Percentiles rank a stretch among this genome's conserved stretches.
These are phyloP conservation scores for Arthrinium phaeospermum DNA, from an alignment of 2,329 filamentous ascomycete genomes.

Conservation along the genomic window DNA sequence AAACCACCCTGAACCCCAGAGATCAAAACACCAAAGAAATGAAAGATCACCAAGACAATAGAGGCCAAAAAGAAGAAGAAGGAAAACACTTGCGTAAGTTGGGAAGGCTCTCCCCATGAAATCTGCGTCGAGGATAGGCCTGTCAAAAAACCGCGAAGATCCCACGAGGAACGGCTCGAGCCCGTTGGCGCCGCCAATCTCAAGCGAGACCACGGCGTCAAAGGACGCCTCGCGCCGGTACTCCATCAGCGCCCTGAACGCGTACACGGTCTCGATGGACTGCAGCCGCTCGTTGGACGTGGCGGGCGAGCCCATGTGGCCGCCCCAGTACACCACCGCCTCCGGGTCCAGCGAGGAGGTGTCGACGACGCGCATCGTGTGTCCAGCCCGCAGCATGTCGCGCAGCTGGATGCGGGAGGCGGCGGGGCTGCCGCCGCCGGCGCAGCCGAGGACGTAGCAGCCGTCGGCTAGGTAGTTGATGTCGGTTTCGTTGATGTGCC, in stretches of 20 bases:
- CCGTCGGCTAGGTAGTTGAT: not conserved
- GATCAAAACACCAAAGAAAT: too few species aligned
- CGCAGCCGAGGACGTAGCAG: conserved; percentile 6
- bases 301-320: conserved; percentile 1
- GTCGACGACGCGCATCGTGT: conserved; percentile 15
- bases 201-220: conserved; percentile 61
- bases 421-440: not conserved
- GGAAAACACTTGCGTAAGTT: conserved; percentile 34
- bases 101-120: conserved; percentile 60
- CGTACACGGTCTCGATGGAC: not conserved
- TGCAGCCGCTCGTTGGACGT: not conserved
- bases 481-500: conserved; percentile 7
- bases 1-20: too few species aligned
- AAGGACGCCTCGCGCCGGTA: not conserved
- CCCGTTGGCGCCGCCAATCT: conserved; percentile 70
- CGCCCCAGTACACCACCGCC: conserved; percentile 9
- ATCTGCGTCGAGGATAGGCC: conserved; percentile 56
- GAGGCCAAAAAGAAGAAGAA: too few species aligned
- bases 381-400: not conserved
- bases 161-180: conserved; percentile 60
- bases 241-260: not conserved
- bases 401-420: not conserved
- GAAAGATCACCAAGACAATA: not conserved
- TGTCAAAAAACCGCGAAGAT: conserved; percentile 53
- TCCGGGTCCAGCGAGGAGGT: not conserved